Base-by-base conservation (phyloP, 129 eudicot genomes). In the Chrysanthemum lavandulifolium region DNA sequence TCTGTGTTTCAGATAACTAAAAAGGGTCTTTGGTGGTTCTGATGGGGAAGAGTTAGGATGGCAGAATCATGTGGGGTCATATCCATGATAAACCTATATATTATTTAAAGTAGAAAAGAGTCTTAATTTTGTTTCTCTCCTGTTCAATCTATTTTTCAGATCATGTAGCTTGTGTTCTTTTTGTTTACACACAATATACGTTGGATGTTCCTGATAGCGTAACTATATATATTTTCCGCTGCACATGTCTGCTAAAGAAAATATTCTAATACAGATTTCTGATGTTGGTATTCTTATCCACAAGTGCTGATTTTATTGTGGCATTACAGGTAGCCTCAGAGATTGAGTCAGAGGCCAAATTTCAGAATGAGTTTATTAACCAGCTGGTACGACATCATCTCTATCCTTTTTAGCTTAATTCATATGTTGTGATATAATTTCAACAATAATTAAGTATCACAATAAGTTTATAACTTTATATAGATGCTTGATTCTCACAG, bases 281-380 rank as follows among this genome's bases (percentile, higher is more conserved):
- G 54, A 58, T 60, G 3, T 60, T 23, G 11, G 14, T 60, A 2
- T 15, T 3, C 14, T 16, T 63, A 13, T 16, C 45, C 49, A 16
- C 13, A 3, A 19, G 10, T 61, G 33, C 56, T 57, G 58, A 52
- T 67, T 18, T 58, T 61, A 23, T 70, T 72, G 64, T 57, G 36
- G 15, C 47, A 13, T 71, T 76, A 73, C 89, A 94, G 98, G 98
- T 94, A 69, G 98, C 98, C 73, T 86, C 88, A 77, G 97, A 94
- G 74, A 94, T 94, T 13, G 87, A 86, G 52, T 73, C 98, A 10
- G 98, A 94, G 75, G 98, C 98, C 33, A 90, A 90, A 80, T 87
- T 74, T 71, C 98, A 90, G 83, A 94, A 87, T 79, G 97, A 90
- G 61, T 88, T 83, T 80, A 89, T 90, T 56, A 84, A 84, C 71